Evolutionary conservation across 2,329 filamentous ascomycete genomes (phyloP).

Genomic region (Blastomyces emzantsi): DNA sequence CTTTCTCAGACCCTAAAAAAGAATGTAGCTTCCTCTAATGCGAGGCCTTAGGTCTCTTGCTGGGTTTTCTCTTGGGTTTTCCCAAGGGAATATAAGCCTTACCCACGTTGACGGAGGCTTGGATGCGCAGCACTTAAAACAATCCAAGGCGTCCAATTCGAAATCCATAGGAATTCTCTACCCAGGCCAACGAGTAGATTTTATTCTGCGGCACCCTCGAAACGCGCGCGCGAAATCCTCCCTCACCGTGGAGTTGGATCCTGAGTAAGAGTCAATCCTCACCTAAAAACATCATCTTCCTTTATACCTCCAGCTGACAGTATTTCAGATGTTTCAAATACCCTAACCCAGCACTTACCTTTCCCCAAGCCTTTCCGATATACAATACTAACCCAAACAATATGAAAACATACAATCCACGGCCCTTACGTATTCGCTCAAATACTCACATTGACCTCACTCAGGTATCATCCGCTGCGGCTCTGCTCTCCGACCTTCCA

Average conservation of each 20-base stretch:
- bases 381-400: slow-evolving; percentile 5
- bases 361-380: slow-evolving; percentile 32
- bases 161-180: slow-evolving; percentile 35
- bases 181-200: slow-evolving; percentile 40
- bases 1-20: neutral
- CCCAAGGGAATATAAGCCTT: slow-evolving; percentile 25
- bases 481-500: slow-evolving; percentile 24
- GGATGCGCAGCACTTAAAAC: slow-evolving; percentile 20
- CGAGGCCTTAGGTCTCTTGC: slow-evolving; percentile 28
- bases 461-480: slow-evolving; percentile 19
- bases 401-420: neutral
- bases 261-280: slow-evolving; percentile 24
- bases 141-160: slow-evolving; percentile 14
- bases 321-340: slow-evolving; percentile 37
- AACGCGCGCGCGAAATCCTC: slow-evolving; percentile 12
- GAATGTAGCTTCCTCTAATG: neutral
- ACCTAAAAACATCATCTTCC: neutral
- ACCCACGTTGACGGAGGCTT: slow-evolving; percentile 38
- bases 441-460: slow-evolving; percentile 23
- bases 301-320: neutral
- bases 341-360: slow-evolving; percentile 35
- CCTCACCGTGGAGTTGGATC: slow-evolving; percentile 29
- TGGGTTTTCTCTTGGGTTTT: slow-evolving; percentile 31
- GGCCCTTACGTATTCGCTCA: neutral
- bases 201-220: slow-evolving; percentile 25